Percentiles rank a stretch among this genome's conserved stretches.
Evolutionary conservation across 1,139 yeast species (phyloP).

Genomic region (Pneumocystis sp.): DNA sequence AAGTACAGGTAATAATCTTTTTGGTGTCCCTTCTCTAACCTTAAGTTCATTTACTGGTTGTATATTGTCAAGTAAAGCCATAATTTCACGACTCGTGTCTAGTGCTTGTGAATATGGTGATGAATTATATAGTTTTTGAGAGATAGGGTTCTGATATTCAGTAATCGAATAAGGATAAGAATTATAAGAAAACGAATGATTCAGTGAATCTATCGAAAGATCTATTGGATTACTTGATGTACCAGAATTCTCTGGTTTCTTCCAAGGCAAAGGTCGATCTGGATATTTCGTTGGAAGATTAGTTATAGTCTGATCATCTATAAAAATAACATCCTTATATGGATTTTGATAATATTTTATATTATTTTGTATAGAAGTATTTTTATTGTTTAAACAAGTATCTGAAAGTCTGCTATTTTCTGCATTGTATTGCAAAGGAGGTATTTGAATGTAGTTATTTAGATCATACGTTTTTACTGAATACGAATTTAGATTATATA

Average conservation of each 20-base stretch:
- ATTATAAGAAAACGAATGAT: not conserved
- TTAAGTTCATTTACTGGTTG: not conserved
- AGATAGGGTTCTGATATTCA: not conserved
- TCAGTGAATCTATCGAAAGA: not conserved
- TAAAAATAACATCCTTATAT: not conserved
- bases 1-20: conserved; percentile 45
- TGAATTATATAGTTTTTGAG: not conserved
- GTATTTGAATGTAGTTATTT: not conserved
- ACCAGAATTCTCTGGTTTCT: not conserved
- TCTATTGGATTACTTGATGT: not conserved
- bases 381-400: not conserved
- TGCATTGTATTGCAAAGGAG: not conserved
- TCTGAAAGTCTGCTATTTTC: not conserved
- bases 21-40: conserved; percentile 31
- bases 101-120: not conserved
- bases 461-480: not conserved
- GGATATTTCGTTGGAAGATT: not conserved
- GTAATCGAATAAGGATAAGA: not conserved
- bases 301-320: not conserved
- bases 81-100: not conserved
- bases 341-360: not conserved
- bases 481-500: not conserved
- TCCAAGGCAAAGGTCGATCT: not conserved
- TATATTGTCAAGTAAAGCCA: not conserved
- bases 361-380: not conserved